These are phyloP conservation scores for Aspergillus pseudoterreus DNA, from an alignment of 2,329 filamentous ascomycete genomes.

Conservation along the genomic window DNA sequence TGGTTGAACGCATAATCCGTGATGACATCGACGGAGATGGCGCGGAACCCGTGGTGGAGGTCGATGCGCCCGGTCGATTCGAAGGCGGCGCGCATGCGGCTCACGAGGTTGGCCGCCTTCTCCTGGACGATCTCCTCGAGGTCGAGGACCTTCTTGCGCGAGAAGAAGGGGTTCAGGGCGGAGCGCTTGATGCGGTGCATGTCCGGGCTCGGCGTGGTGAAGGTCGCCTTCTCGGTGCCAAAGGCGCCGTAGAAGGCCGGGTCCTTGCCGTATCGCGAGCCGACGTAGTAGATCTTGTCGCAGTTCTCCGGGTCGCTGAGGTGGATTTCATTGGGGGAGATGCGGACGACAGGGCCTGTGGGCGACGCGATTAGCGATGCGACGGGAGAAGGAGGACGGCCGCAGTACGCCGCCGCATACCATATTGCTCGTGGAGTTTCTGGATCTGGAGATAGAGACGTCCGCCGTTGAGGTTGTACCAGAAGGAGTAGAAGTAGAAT, in stretches of 20 bases:
- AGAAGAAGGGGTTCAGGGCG: constrained; percentile 30
- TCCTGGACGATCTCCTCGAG: constrained; percentile 23
- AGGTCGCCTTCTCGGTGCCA: constrained; percentile 26
- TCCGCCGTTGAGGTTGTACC: constrained; percentile 22
- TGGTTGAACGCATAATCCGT: constrained; percentile 26
- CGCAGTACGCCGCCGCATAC: constrained; percentile 8
- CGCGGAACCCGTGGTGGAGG: constrained; percentile 22
- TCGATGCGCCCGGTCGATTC: constrained; percentile 13
- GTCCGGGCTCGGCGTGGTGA: constrained; percentile 23
- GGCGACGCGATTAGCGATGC: background rate
- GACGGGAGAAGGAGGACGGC: background rate
- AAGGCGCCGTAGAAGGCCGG: constrained; percentile 24
- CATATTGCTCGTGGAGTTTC: constrained; percentile 24
- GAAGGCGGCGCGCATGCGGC: constrained; percentile 17
- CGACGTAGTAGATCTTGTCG: constrained; percentile 24
- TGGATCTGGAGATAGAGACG: constrained; percentile 23
- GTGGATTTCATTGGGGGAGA: constrained; percentile 26
- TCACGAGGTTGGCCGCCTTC: constrained; percentile 20
- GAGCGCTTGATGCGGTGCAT: constrained; percentile 26
- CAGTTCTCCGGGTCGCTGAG: constrained; percentile 23
- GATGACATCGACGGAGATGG: constrained; percentile 26
- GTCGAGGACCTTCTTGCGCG: constrained; percentile 18
- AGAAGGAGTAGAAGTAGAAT: constrained; percentile 20
- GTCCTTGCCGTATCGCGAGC: constrained; percentile 22
- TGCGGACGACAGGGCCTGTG: constrained; percentile 26